Evolutionary conservation across 306 rosid species (phyloP), one percentile per base, ranked within the genome.

Genomic region (Castanopsis chinensis): DNA sequence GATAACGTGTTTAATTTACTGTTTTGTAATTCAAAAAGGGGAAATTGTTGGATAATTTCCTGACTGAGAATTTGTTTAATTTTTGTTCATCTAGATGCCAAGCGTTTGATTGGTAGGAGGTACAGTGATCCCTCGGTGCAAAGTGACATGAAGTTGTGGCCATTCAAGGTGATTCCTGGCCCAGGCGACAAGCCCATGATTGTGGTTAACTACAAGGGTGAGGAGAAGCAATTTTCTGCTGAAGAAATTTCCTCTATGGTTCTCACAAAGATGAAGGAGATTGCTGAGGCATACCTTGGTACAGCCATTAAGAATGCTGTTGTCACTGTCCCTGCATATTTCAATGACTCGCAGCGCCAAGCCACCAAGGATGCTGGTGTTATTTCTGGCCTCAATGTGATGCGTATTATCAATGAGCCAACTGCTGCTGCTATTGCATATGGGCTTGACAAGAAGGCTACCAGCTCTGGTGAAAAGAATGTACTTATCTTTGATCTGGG

Each of bases 241-340:
- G 89, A 88, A 32, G 91, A 88, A 76, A 88, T 88, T 18, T 88
- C 91, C 33, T 88, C 91, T 17, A 88, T 88, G 91, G 87, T 88
- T 76, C 89, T 88, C 0, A 64, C 53, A 0, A 88, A 88, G 86
- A 88, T 85, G 91, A 88, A 78, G 77, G 91, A 85, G 91, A 88
- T 88, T 1, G 89, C 87, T 0, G 91, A 88, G 81, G 89, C 89
- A 1, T 88, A 72, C 71, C 84, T 88, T 0, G 91, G 91, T 20
- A 54, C 83, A 15, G 79, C 86, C 0, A 11, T 88, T 0, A 88
- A 85, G 78, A 88, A 88, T 45, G 91, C 91, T 0, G 89, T 88
- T 49, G 87, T 88, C 0, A 85, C 89, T 1, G 91, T 88, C 3
- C 91, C 91, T 10, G 91, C 91, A 17, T 85, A 88, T 32, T 88